A percentile compares a stretch with the other conserved stretches of the same genome.
These are phyloP conservation scores for Globisporangium spiculum DNA, from an alignment of 352 stramenopile species.

Conservation along the genomic window DNA sequence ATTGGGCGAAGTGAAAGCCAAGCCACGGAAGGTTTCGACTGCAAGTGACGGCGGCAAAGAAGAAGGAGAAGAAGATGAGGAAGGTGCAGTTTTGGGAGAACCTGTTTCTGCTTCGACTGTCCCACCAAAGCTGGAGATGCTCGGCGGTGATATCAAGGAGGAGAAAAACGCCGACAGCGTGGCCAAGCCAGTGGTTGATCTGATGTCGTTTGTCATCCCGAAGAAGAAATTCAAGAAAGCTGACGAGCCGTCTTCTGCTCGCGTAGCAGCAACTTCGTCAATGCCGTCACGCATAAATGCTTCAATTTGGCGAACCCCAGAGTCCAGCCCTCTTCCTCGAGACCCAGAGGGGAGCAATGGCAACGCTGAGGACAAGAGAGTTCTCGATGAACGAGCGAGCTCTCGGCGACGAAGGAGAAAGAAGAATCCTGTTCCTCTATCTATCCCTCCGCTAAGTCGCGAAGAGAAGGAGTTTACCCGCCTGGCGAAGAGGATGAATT, in stretches of 20 bases:
- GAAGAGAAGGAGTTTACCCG: conserved; percentile 51
- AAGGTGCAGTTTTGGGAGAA: not conserved
- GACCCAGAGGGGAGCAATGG: not conserved
- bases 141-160: not conserved
- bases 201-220: conserved; percentile 41
- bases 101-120: not conserved
- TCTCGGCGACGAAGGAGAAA: conserved; percentile 15
- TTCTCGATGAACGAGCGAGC: not conserved
- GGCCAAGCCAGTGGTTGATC: conserved; percentile 12
- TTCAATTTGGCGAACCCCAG: conserved; percentile 9
- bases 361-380: not conserved
- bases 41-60: not conserved
- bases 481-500: conserved; percentile 54
- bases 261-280: not conserved
- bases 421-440: conserved; percentile 50
- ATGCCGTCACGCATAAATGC: conserved; percentile 4
- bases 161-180: not conserved
- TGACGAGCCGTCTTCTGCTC: not conserved
- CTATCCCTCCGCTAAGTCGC: conserved; percentile 20
- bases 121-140: not conserved
- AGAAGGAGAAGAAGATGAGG: conserved; percentile 14
- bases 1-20: not conserved
- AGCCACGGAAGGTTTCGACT: not conserved
- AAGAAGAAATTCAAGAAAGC: conserved; percentile 31
- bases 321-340: conserved; percentile 10